Evolutionary conservation across 2,329 filamentous ascomycete genomes (phyloP).

Genomic region (Chaetomium sp.): DNA sequence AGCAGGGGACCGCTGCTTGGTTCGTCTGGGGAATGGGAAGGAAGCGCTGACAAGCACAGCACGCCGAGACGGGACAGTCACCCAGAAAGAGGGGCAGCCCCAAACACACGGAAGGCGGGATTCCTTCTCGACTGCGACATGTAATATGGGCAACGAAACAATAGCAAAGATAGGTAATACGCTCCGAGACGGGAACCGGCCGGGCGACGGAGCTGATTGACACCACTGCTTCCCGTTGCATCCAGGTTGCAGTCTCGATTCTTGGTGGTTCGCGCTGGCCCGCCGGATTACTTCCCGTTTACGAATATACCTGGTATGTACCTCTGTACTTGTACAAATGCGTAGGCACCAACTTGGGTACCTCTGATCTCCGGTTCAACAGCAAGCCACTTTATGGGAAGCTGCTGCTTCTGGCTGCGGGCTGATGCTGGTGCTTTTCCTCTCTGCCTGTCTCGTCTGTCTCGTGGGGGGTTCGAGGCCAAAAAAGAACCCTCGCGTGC

Average conservation of each 20-base stretch:
- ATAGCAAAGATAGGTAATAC: not conserved
- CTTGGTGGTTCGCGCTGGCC: not conserved
- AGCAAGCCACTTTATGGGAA: not conserved
- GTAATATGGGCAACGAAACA: not conserved
- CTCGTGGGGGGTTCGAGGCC: conserved; percentile 20
- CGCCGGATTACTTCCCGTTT: not conserved
- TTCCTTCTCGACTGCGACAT: not conserved
- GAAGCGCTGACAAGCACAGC: conserved; percentile 22
- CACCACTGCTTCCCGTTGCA: conserved; percentile 12
- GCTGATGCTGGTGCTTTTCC: not conserved
- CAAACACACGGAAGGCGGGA: not conserved
- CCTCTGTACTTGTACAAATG: too few species aligned
- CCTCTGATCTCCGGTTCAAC: not conserved
- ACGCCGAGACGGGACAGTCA: conserved; percentile 26
- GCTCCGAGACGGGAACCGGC: conserved; percentile 26
- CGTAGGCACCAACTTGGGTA: not conserved
- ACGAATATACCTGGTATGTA: not conserved
- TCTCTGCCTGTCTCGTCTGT: not conserved
- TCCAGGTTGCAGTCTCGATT: not conserved
- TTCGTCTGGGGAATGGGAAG: conserved; percentile 18
- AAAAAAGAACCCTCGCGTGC: conserved; percentile 20
- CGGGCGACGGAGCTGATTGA: conserved; percentile 23
- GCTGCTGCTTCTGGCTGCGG: not conserved
- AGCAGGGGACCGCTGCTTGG: conserved; percentile 27
- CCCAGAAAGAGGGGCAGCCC: conserved; percentile 14